Evolutionary conservation across 768 basidiomycete species (phyloP).

Genomic region (Tulasnella sp.): DNA sequence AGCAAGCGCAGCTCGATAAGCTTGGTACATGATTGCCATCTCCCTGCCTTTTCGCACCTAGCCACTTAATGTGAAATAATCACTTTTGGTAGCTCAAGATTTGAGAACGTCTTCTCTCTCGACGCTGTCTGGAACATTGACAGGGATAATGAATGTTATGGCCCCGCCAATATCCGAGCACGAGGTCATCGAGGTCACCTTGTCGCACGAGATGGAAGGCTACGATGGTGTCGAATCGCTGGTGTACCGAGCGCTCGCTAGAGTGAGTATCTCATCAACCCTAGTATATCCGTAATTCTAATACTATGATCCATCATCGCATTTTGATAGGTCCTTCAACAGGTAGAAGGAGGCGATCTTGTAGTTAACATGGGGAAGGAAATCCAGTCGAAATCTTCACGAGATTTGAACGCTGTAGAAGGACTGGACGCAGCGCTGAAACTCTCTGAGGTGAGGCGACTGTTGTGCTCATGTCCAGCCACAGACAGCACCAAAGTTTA

Average conservation of each 20-base stretch:
- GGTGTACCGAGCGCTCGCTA: conserved; percentile 77
- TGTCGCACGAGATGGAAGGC: conserved; percentile 93
- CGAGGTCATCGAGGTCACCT: conserved; percentile 92
- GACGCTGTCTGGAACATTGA: conserved; percentile 80
- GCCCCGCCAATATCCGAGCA: conserved; percentile 98
- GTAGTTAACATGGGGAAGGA: conserved; percentile 71
- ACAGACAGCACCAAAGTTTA: no score
- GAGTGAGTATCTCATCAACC: conserved; percentile 38
- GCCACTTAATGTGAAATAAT: neutral
- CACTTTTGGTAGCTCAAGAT: conserved; percentile 62
- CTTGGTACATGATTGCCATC: conserved; percentile 42
- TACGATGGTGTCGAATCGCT: conserved; percentile 91
- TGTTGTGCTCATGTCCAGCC: neutral
- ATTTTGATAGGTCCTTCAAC: conserved; percentile 70
- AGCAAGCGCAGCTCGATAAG: conserved; percentile 81
- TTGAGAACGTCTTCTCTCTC: conserved; percentile 80
- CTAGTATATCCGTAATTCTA: neutral
- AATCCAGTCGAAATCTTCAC: conserved; percentile 56
- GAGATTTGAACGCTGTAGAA: conserved; percentile 75
- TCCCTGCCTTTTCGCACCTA: neutral
- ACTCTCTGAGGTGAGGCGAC: conserved; percentile 56
- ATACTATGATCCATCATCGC: neutral
- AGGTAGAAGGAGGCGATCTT: conserved; percentile 86
- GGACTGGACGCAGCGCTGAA: conserved; percentile 76
- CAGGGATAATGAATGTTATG: conserved; percentile 88